Evolutionary conservation across 2,329 filamentous ascomycete species (phyloP).

Genomic region (Microsporum audouinii): DNA sequence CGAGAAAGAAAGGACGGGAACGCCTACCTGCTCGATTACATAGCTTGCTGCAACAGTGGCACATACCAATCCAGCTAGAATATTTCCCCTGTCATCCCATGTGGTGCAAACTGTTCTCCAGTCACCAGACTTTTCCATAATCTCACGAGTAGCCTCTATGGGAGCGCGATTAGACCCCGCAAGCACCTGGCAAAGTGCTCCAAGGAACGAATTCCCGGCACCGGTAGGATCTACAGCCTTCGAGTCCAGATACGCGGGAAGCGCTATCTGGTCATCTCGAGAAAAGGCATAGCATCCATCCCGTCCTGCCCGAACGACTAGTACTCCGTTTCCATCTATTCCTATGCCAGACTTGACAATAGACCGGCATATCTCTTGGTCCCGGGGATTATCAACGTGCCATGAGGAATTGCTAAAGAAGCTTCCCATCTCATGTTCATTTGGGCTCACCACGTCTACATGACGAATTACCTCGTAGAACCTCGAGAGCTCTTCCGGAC

Average conservation of each 20-base stretch:
- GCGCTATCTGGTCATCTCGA: slow-evolving; percentile 45
- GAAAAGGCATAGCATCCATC: slow-evolving; percentile 44
- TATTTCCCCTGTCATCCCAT: slow-evolving; percentile 38
- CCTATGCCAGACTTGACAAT: slow-evolving; percentile 31
- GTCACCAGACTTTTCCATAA: slow-evolving; percentile 40
- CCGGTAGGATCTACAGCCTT: slow-evolving; percentile 82
- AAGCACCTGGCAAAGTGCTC: slow-evolving; percentile 47
- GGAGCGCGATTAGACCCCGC: slow-evolving; percentile 32
- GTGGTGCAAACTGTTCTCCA: slow-evolving; percentile 35
- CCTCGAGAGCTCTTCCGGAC: slow-evolving; percentile 48
- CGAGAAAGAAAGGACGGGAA: slow-evolving; percentile 43
- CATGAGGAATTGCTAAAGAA: slow-evolving; percentile 56
- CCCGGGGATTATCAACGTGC: slow-evolving; percentile 20
- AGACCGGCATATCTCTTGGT: slow-evolving; percentile 24
- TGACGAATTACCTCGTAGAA: slow-evolving; percentile 43
- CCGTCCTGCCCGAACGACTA: slow-evolving; percentile 50
- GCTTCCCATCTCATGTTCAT: slow-evolving; percentile 75
- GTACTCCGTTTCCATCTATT: slow-evolving; percentile 25
- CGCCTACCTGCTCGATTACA: slow-evolving; percentile 86
- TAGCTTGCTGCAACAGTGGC: slow-evolving; percentile 79
- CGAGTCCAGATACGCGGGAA: slow-evolving; percentile 61
- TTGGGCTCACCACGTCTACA: slow-evolving; percentile 60
- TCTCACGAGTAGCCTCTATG: slow-evolving; percentile 21
- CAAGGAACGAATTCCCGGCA: slow-evolving; percentile 81
- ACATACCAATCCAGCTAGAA: slow-evolving; percentile 61